These are phyloP conservation scores for Skeletonema menzelii DNA, from an alignment of 108 stramenopile genomes.

Conservation along the genomic window DNA sequence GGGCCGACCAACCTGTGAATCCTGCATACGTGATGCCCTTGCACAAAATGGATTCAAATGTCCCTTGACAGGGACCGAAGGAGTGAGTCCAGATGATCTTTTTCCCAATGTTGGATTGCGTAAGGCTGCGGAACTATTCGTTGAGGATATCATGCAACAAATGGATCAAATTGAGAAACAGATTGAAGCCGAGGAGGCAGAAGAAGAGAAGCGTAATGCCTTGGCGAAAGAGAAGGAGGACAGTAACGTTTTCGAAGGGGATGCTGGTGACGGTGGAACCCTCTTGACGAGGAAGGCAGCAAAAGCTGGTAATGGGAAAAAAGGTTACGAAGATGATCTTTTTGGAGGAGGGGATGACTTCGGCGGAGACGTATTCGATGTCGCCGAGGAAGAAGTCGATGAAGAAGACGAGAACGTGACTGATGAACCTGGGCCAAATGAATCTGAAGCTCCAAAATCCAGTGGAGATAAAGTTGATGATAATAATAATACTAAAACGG, in stretches of 20 bases:
- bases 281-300: constrained; percentile 48
- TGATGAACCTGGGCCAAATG: constrained; percentile 12
- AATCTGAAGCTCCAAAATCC: constrained; percentile 3
- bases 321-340: constrained; percentile 53
- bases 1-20: constrained; percentile 78
- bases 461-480: constrained; percentile 20
- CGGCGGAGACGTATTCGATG: constrained; percentile 89
- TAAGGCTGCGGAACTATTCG: constrained; percentile 80
- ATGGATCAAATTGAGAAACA: constrained; percentile 78
- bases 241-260: constrained; percentile 53
- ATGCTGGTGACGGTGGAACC: constrained; percentile 61
- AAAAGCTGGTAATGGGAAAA: constrained; percentile 37
- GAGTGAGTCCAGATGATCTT: constrained; percentile 84
- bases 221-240: constrained; percentile 21
- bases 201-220: constrained; percentile 30
- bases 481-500: constrained; percentile 47
- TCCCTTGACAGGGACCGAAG: constrained; percentile 81
- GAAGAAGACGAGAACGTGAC: constrained; percentile 29
- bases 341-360: constrained; percentile 77
- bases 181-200: constrained; percentile 64
- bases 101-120: constrained; percentile 75
- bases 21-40: constrained; percentile 80
- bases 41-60: constrained; percentile 79
- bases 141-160: constrained; percentile 75
- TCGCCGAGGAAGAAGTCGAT: constrained; percentile 38